Percentiles rank a stretch among this genome's conserved stretches.
phyloP scores from a whole-genome alignment of 1,139 yeast genomes.

The Diutina ranongensis region DNA sequence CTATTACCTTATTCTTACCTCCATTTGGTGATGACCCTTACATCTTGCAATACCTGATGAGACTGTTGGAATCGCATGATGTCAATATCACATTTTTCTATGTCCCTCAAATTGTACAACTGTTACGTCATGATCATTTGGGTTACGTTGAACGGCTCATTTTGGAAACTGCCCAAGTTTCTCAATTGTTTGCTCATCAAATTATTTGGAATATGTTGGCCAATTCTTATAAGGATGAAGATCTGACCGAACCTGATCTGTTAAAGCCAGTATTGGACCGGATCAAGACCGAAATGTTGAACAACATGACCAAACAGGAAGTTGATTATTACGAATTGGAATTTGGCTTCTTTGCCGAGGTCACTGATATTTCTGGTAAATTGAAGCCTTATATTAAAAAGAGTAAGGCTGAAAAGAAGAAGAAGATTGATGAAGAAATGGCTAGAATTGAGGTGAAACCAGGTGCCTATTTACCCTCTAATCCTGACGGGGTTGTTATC shows the following conservation, averaged over 20 bases:
- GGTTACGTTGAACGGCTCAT: slow-evolving; percentile 88
- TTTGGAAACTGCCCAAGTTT: slow-evolving; percentile 82
- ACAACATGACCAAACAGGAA: slow-evolving; percentile 49
- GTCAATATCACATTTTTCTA: slow-evolving; percentile 87
- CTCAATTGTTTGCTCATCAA: slow-evolving; percentile 91
- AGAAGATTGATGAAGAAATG: slow-evolving; percentile 95
- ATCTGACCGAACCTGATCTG: slow-evolving; percentile 64
- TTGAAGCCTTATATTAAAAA: slow-evolving; percentile 89
- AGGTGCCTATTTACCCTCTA: slow-evolving; percentile 89
- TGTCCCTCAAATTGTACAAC: slow-evolving; percentile 96
- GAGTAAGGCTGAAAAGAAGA: slow-evolving; percentile 91
- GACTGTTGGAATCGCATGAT: slow-evolving; percentile 82
- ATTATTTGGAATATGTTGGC: slow-evolving; percentile 98
- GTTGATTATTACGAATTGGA: slow-evolving; percentile 65
- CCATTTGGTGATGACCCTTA: slow-evolving; percentile 57
- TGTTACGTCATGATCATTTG: slow-evolving; percentile 65
- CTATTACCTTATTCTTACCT: slow-evolving; percentile 77
- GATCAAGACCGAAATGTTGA: slow-evolving; percentile 58
- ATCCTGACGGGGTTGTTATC: slow-evolving; percentile 89
- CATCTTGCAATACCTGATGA: slow-evolving; percentile 77
- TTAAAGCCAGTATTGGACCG: slow-evolving; percentile 76
- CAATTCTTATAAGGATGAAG: slow-evolving; percentile 84
- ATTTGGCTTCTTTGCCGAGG: slow-evolving; percentile 81
- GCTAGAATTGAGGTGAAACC: slow-evolving; percentile 61
- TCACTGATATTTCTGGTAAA: slow-evolving; percentile 88